Base-by-base conservation (phyloP, 345 rosid species). In the Trapa incisa region DNA sequence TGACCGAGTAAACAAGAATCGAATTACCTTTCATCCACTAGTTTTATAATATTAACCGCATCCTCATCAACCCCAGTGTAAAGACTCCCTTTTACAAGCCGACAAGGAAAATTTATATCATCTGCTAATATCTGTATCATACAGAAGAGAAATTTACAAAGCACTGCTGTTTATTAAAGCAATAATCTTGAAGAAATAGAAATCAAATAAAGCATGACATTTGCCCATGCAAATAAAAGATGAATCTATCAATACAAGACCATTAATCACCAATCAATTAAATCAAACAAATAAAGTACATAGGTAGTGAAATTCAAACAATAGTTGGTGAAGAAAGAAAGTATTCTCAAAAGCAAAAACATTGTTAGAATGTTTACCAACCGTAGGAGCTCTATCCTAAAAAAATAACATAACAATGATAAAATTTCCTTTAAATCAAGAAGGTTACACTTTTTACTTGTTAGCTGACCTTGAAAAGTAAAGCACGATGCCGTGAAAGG, bases 1-100 rank as follows among this genome's bases (percentile, higher is more conserved):
- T 29, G 4, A 58, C 11, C 10, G 37, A 64, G 6, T 58, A 45
- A 41, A 64, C 37, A 72, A 74, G 77, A 65, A 74, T 66, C 79
- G 73, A 41, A 10, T 58, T 72, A 91, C 99, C 99, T 95, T 76
- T 86, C 97, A 76, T 91, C 86, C 56, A 82, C 92, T 71, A 86
- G 77, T 80, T 89, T 89, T 80, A 95, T 88, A 58, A 85, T 85
- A 81, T 95, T 89, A 71, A 95, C 91, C 68, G 96, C 99, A 84
- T 89, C 99, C 72, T 95, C 98, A 83, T 95, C 99, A 11, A 83
- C 82, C 14, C 99, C 99, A 65, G 99, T 95, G 85, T 91, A 95
- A 78, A 89, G 96, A 78, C 98, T 89, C 65, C 99, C 99, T 77
- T 91, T 95, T 67, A 95, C 96, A 83, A 95, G 81, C 75, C 96